Evolutionary conservation across 208 protist genomes (phyloP), one percentile per base, ranked within the genome.

Genomic region (Acanthamoeba divionensis): DNA sequence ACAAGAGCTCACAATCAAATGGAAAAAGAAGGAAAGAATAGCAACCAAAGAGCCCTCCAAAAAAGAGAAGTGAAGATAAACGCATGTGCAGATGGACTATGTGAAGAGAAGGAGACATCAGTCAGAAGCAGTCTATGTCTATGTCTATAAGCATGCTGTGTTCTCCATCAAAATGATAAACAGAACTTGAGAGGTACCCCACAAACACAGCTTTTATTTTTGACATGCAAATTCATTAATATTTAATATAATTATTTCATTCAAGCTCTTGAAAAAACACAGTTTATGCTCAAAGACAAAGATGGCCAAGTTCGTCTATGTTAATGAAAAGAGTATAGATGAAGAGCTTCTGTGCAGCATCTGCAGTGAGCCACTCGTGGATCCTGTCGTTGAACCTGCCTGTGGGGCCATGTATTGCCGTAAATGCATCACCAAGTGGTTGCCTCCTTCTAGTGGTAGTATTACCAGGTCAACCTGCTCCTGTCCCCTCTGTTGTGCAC

Each of bases 381-480:
- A 79, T 47, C 69, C 69, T 52, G 69, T 79, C 6, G 69, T 79
- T 24, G 69, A 79, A n/a, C 69, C 69, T 21, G 33, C 4, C 0
- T 79, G 69, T 47, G n/a, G 69, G 38, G 44, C 47, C 7, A 79
- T 79, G 69, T 79, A 57, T 31, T 79, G 69, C 36, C 38, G 44
- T 31, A 47, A 79, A 24, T 79, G 69, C 33, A 38, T 79, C 0
- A 4, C 6, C n/a, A 13, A 24, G 10, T 69, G 62, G 62, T 36
- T 69, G n/a, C n/a, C n/a, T n/a, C n/a, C n/a, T n/a, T n/a, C n/a
- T n/a, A n/a, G n/a, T n/a, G n/a, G n/a, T n/a, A n/a, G n/a, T n/a
- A 24, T 18, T 60, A 60, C 52, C 69, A 12, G 33, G 18, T 6
- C 31, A 21, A 79, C 13, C 3, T 21, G 9, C 8, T 55, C 10